Evolutionary conservation across 2,329 filamentous ascomycete species (phyloP).

Genomic region (Lachnellula cervina): DNA sequence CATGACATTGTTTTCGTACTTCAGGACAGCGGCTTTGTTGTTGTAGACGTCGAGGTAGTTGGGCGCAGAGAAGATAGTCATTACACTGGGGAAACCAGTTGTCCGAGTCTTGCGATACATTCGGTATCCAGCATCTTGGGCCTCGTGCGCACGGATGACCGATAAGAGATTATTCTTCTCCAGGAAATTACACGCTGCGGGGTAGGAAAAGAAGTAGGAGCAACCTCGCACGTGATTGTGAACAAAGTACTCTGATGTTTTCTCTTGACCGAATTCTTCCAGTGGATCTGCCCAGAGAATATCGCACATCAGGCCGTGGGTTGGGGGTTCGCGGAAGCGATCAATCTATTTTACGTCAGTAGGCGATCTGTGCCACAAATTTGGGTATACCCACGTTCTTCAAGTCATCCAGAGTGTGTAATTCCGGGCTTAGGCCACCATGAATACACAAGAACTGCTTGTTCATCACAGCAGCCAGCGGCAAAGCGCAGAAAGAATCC

Average conservation of each 20-base stretch:
- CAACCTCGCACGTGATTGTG: slow-evolving; percentile 98
- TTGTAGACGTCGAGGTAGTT: slow-evolving; percentile 99
- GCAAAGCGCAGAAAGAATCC: slow-evolving; percentile 93
- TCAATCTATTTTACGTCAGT: slow-evolving; percentile 62
- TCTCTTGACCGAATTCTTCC: slow-evolving; percentile 98
- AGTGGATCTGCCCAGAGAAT: slow-evolving; percentile 98
- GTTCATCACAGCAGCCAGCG: slow-evolving; percentile 97
- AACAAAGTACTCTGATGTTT: slow-evolving; percentile 94
- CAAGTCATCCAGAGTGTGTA: slow-evolving; percentile 92
- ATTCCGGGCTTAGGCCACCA: slow-evolving; percentile 88
- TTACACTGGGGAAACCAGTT: slow-evolving; percentile 96
- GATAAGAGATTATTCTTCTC: slow-evolving; percentile 99
- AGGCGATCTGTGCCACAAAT: background rate
- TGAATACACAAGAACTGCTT: slow-evolving; percentile 99
- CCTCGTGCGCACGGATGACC: slow-evolving; percentile 95
- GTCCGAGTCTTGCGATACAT: slow-evolving; percentile 99
- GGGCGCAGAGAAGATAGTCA: slow-evolving; percentile 99
- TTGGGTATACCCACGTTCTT: slow-evolving; percentile 60
- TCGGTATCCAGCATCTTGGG: slow-evolving; percentile 95
- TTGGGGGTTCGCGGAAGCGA: slow-evolving; percentile 94
- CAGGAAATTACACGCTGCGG: slow-evolving; percentile 91
- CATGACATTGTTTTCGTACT: slow-evolving; percentile 99
- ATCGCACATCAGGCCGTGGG: slow-evolving; percentile 97
- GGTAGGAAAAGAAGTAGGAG: slow-evolving; percentile 99
- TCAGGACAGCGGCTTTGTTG: slow-evolving; percentile 98